phyloP scores from a whole-genome alignment of 331 rosid species.

The Malus hybrid region DNA sequence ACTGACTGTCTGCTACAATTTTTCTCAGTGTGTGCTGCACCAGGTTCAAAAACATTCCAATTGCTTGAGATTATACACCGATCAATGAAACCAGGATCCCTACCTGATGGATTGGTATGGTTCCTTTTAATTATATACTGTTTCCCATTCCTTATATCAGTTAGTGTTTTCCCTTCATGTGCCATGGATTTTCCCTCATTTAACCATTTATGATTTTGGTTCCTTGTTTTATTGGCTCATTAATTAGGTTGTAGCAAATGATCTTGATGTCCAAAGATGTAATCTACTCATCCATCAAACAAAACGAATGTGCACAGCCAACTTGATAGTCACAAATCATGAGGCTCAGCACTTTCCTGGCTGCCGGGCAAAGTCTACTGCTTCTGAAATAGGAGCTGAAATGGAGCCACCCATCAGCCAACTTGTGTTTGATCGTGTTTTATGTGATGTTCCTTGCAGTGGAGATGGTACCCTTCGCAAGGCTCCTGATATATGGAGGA shows the following conservation, averaged over 20 bases:
- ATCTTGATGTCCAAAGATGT: constrained; percentile 96
- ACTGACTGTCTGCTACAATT: constrained; percentile 12
- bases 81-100: constrained; percentile 58
- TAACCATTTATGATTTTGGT: constrained; percentile 8
- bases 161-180: not conserved
- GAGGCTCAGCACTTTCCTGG: constrained; percentile 99
- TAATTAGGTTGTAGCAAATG: constrained; percentile 89
- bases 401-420: constrained; percentile 35
- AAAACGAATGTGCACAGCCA: constrained; percentile 97
- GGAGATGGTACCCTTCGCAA: constrained; percentile 99
- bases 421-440: constrained; percentile 81
- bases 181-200: constrained; percentile 7
- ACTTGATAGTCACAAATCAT: constrained; percentile 86
- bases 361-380: constrained; percentile 48
- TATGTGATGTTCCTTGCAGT: constrained; percentile 98
- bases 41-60: constrained; percentile 97
- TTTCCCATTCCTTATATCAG: not conserved
- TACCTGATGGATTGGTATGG: constrained; percentile 89
- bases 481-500: constrained; percentile 99
- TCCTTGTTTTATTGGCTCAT: constrained; percentile 7
- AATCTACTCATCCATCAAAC: constrained; percentile 99
- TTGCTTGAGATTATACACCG: constrained; percentile 87
- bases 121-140: not conserved
- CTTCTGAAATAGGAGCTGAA: constrained; percentile 22
- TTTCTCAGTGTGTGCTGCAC: constrained; percentile 96